Conservation (phyloP, 331 rosid species). For the Stylosanthes scabra region DNA sequence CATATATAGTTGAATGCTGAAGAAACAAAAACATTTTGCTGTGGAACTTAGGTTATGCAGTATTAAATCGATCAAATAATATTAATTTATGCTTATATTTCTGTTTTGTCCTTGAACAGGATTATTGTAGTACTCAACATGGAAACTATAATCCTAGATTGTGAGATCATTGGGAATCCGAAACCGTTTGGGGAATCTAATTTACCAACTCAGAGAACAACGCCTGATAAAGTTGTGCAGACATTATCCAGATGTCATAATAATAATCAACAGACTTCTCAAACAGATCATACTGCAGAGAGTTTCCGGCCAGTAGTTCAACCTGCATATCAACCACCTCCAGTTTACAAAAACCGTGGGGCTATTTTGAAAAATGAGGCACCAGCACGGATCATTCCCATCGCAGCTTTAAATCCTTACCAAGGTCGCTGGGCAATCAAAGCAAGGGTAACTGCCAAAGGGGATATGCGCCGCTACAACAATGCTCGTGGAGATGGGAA, state of each 20-base stretch:
- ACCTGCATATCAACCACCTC: constrained; percentile 88
- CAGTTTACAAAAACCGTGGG: constrained; percentile 78
- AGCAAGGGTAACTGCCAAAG: constrained; percentile 97
- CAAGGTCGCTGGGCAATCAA: constrained; percentile 99
- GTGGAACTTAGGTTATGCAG: constrained; percentile 19
- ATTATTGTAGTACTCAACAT: constrained; percentile 79
- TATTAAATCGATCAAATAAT: constrained; percentile 11
- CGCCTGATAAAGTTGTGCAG: constrained; percentile 39
- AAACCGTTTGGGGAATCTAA: constrained; percentile 52
- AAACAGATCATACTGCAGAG: constrained; percentile 45
- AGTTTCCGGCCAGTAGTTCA: constrained; percentile 80
- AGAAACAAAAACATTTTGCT: constrained; percentile 1
- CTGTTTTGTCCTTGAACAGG: constrained; percentile 52
- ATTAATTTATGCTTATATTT: constrained; percentile 25
- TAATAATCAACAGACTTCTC: constrained; percentile 43
- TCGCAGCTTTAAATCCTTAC: constrained; percentile 93
- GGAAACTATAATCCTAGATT: constrained; percentile 82
- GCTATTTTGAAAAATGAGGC: constrained; percentile 92
- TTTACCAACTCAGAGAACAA: constrained; percentile 46
- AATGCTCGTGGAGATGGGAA: constrained; percentile 99
- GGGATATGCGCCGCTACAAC: constrained; percentile 93
- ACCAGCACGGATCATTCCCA: constrained; percentile 86
- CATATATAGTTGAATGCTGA: not conserved
- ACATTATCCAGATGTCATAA: constrained; percentile 35
- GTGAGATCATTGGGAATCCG: constrained; percentile 86